A percentile compares a stretch with the other conserved stretches of the same genome.
Evolutionary conservation across 371 early-diverging fungal genomes (phyloP).

Genomic region (Phascolomyces articulosus): DNA sequence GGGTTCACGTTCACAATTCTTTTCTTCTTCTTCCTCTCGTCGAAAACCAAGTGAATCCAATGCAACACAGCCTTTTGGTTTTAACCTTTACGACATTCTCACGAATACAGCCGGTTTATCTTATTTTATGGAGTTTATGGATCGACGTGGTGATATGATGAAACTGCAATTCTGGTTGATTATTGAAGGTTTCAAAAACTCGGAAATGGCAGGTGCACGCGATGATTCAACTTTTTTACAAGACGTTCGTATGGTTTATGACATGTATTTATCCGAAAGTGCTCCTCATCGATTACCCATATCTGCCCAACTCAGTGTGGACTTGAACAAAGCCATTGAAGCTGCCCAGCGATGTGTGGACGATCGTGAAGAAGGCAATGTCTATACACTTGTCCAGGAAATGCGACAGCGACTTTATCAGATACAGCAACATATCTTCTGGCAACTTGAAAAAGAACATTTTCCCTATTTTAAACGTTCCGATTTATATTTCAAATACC

Average conservation of each 20-base stretch:
- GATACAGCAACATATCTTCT: slow-evolving; percentile 62
- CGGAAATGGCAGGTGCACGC: slow-evolving; percentile 16
- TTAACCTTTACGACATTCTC: slow-evolving; percentile 54
- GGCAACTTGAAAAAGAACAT: slow-evolving; percentile 63
- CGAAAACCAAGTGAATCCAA: slow-evolving; percentile 24
- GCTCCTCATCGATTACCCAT: slow-evolving; percentile 53
- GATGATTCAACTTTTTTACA: slow-evolving; percentile 52
- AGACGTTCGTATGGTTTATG: slow-evolving; percentile 68
- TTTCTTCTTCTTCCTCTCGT: slow-evolving; percentile 19
- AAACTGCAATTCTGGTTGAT: slow-evolving; percentile 80
- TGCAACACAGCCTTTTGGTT: slow-evolving; percentile 18
- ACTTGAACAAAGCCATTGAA: slow-evolving; percentile 28
- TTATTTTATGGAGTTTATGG: slow-evolving; percentile 86
- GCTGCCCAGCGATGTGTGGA: slow-evolving; percentile 18
- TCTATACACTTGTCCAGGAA: slow-evolving; percentile 19
- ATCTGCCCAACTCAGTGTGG: slow-evolving; percentile 24
- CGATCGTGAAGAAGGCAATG: slow-evolving; percentile 3
- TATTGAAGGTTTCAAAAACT: slow-evolving; percentile 68
- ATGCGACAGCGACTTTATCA: slow-evolving; percentile 28
- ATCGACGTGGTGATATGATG: slow-evolving; percentile 65
- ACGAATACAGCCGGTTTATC: slow-evolving; percentile 71
- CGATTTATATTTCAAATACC: slow-evolving; percentile 69
- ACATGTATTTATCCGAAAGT: slow-evolving; percentile 67
- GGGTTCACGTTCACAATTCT: slow-evolving; percentile 21
- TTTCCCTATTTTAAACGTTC: slow-evolving; percentile 68